Evolutionary conservation across 2,329 filamentous ascomycete species (phyloP).

Genomic region (Colletotrichum horii): DNA sequence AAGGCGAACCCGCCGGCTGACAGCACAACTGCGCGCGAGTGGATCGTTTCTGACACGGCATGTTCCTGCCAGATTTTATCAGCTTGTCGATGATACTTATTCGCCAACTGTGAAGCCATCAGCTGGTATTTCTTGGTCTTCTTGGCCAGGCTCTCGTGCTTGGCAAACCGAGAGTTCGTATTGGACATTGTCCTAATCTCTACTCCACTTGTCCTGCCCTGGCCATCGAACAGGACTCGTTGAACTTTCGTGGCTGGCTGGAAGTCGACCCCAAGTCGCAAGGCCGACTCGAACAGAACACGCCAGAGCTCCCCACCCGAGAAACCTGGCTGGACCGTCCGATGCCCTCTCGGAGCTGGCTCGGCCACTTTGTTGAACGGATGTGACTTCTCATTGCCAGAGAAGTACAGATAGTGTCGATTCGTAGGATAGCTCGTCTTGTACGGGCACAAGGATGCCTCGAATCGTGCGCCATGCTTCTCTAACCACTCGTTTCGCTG

Average conservation of each 20-base stretch:
- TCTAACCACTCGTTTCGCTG: conserved; percentile 19
- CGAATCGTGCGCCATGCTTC: conserved; percentile 14
- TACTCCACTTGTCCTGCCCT: background rate
- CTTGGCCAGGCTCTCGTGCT: background rate
- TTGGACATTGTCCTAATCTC: background rate
- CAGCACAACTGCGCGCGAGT: background rate
- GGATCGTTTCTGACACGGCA: background rate
- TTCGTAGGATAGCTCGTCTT: conserved; percentile 22
- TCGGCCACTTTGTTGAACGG: background rate
- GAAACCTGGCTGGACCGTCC: background rate
- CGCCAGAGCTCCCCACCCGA: background rate
- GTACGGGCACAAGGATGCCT: conserved; percentile 12
- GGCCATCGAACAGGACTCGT: background rate
- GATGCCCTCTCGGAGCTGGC: background rate
- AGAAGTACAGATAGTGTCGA: conserved; percentile 5
- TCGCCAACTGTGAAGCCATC: background rate
- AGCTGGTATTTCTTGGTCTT: background rate
- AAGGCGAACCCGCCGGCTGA: conserved; percentile 16
- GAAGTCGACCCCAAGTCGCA: background rate
- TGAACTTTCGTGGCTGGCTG: background rate
- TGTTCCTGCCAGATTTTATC: background rate
- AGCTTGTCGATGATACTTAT: background rate
- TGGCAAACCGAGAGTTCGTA: background rate
- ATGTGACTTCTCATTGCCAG: conserved; percentile 12
- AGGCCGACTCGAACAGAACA: background rate